Evolutionary conservation across 2,329 filamentous ascomycete genomes (phyloP).

Genomic region (Zymoseptoria brevis): DNA sequence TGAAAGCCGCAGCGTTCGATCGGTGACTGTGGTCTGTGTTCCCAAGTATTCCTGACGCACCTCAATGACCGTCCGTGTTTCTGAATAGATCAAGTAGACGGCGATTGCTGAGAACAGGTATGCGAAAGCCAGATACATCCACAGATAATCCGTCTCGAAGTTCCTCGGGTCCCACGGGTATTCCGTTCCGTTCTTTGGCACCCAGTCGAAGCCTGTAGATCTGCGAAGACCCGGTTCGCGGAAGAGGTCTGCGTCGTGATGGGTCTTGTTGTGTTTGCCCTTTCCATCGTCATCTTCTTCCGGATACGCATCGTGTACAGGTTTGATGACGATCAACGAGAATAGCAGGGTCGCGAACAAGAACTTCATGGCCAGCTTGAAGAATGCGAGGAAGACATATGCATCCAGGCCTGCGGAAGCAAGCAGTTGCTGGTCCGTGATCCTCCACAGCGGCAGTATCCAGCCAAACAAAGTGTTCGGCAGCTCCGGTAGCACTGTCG

Average conservation of each 20-base stretch:
- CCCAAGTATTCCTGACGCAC: constrained; percentile 86
- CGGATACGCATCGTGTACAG: constrained; percentile 66
- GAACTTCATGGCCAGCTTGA: constrained; percentile 87
- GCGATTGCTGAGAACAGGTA: constrained; percentile 83
- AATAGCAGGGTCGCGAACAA: constrained; percentile 74
- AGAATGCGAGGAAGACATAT: constrained; percentile 91
- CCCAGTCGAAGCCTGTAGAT: neutral
- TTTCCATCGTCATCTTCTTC: constrained; percentile 30
- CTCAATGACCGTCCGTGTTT: constrained; percentile 78
- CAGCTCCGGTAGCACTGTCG: constrained; percentile 63
- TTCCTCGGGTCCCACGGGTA: constrained; percentile 10
- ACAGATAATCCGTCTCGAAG: constrained; percentile 57
- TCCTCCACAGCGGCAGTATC: constrained; percentile 76
- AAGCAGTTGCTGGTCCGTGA: constrained; percentile 83
- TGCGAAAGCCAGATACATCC: constrained; percentile 90
- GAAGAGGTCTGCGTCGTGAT: neutral
- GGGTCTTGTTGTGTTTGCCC: neutral
- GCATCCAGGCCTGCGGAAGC: constrained; percentile 88
- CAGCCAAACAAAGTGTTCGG: constrained; percentile 84
- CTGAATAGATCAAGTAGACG: constrained; percentile 71
- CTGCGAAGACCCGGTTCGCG: neutral
- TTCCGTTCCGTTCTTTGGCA: neutral
- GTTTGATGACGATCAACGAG: constrained; percentile 69
- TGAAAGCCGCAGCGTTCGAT: constrained; percentile 84
- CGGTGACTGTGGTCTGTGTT: constrained; percentile 88